phyloP scores from a whole-genome alignment of 2,329 filamentous ascomycete genomes.

The Diaporthe nobilis region DNA sequence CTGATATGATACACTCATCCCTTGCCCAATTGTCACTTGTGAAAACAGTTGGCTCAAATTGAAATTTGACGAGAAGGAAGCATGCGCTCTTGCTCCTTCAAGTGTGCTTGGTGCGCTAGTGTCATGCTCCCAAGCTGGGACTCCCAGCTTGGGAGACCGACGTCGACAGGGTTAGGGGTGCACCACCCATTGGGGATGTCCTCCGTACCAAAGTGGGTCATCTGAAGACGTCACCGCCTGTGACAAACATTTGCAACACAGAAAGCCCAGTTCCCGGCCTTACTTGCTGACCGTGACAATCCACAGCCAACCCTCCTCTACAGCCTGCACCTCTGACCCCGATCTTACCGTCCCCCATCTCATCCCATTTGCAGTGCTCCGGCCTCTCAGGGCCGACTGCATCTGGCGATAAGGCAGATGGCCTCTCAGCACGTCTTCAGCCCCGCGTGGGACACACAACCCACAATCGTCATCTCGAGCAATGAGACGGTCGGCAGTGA shows the following conservation, averaged over 20 bases:
- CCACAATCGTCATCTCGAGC: not conserved
- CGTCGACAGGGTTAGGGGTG: constrained; percentile 25
- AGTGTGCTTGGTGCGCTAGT: not conserved
- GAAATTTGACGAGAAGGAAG: not conserved
- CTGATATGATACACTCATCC: not conserved
- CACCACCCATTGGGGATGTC: not conserved
- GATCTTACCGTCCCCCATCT: not conserved
- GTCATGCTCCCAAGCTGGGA: not conserved
- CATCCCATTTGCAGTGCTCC: not conserved
- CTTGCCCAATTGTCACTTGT: not conserved
- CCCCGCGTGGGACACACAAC: constrained; percentile 12
- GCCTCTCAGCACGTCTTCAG: constrained; percentile 16
- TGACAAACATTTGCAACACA: not conserved
- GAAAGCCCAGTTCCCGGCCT: not conserved
- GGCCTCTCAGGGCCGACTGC: constrained; percentile 13
- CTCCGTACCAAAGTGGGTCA: not conserved
- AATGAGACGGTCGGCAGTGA: constrained; percentile 34
- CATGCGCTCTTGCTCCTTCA: not conserved
- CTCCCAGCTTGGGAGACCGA: not conserved
- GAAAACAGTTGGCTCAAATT: not conserved
- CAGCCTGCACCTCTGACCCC: not conserved
- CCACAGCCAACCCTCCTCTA: not conserved
- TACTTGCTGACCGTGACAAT: not conserved
- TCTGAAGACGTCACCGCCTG: constrained; percentile 20
- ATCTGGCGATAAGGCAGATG: constrained; percentile 12